phyloP scores from a whole-genome alignment of 306 rosid species.

The Dalbergia cultrata region DNA sequence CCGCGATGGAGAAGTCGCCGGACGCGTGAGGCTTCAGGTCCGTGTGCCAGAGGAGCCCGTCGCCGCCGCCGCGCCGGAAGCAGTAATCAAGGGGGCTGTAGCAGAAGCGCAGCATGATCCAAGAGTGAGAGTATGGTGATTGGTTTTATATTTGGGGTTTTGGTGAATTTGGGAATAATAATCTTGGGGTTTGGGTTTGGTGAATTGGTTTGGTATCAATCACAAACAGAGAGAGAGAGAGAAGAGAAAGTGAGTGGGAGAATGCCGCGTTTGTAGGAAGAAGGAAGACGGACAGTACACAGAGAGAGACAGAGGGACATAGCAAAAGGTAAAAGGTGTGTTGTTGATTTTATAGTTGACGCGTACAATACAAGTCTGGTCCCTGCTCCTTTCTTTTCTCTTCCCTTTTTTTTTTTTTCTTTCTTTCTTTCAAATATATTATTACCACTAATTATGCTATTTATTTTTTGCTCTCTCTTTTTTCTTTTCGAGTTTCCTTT shows the following conservation, averaged over 20 bases:
- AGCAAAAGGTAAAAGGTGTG: slow-evolving; percentile 6
- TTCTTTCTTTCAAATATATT: neutral
- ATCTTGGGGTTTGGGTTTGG: neutral
- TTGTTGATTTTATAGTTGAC: slow-evolving; percentile 27
- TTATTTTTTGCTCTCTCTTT: neutral
- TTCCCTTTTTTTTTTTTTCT: neutral
- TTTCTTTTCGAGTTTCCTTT: neutral
- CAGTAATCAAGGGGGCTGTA: slow-evolving; percentile 65
- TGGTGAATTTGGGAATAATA: neutral
- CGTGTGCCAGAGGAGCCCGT: slow-evolving; percentile 84
- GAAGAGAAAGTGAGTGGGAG: slow-evolving; percentile 30
- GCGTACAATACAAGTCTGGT: slow-evolving; percentile 19
- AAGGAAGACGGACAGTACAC: slow-evolving; percentile 10
- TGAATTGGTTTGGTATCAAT: slow-evolving; percentile 35
- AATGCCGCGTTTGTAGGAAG: slow-evolving; percentile 55
- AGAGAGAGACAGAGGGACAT: neutral
- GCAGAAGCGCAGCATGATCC: slow-evolving; percentile 67
- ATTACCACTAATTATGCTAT: neutral
- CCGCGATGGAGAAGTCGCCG: slow-evolving; percentile 96
- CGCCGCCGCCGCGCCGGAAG: slow-evolving; percentile 58
- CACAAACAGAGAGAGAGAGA: neutral
- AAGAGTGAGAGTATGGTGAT: neutral
- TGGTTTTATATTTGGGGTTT: neutral
- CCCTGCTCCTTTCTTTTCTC: neutral
- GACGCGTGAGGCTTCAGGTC: slow-evolving; percentile 89